These are phyloP conservation scores for Salvia miltiorrhiza DNA, from an alignment of 257 asterid genomes.

Conservation along the genomic window DNA sequence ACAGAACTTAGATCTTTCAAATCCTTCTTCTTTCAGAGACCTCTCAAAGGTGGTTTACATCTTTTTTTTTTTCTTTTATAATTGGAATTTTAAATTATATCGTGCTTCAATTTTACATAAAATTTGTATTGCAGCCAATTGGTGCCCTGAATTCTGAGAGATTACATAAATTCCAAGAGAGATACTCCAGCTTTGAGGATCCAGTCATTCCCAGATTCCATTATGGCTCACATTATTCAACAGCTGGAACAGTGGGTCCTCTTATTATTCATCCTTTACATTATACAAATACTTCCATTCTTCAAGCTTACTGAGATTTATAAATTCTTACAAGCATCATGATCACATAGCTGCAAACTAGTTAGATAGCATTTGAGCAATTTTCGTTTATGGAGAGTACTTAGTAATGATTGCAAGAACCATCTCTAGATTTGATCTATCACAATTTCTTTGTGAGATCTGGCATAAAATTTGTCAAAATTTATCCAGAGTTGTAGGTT, in stretches of 20 bases:
- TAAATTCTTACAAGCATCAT: slow-evolving; percentile 6
- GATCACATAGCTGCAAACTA: slow-evolving; percentile 1
- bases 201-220: slow-evolving; percentile 95
- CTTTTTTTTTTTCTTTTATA: neutral
- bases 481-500: neutral
- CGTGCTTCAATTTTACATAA: slow-evolving; percentile 22
- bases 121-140: slow-evolving; percentile 68
- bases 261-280: slow-evolving; percentile 11
- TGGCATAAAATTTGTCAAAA: neutral
- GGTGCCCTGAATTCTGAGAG: slow-evolving; percentile 91
- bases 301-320: slow-evolving; percentile 13
- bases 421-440: neutral
- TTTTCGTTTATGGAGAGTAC: neutral
- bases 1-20: slow-evolving; percentile 65
- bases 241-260: slow-evolving; percentile 91
- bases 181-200: slow-evolving; percentile 93
- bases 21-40: slow-evolving; percentile 88
- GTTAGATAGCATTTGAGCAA: slow-evolving; percentile 9
- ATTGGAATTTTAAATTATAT: neutral
- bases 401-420: neutral
- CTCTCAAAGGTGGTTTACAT: slow-evolving; percentile 74
- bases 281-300: slow-evolving; percentile 11
- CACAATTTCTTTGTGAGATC: neutral
- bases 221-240: slow-evolving; percentile 98
- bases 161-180: slow-evolving; percentile 80